These are phyloP conservation scores for Corynascus novoguineensis DNA, from an alignment of 495 filamentous ascomycete genomes.

Conservation along the genomic window DNA sequence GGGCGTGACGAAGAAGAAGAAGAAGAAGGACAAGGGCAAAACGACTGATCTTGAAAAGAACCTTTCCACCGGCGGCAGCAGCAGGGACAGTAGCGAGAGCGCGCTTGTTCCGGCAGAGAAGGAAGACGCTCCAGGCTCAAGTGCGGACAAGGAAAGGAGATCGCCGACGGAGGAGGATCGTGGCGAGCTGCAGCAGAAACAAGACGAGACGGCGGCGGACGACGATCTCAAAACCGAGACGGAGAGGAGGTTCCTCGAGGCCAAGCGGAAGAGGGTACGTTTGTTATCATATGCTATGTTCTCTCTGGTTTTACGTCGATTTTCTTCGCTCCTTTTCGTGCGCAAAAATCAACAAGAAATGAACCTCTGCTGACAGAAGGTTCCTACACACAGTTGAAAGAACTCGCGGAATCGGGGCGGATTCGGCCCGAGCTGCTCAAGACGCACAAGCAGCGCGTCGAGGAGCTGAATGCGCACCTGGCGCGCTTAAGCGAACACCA, in stretches of 20 bases:
- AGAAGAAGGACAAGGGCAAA: constrained; percentile 41
- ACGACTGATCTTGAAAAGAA: constrained; percentile 32
- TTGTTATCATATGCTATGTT: not conserved
- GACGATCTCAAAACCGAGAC: constrained; percentile 69
- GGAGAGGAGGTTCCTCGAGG: constrained; percentile 74
- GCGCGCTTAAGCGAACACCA: constrained; percentile 92
- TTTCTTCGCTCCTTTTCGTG: not conserved
- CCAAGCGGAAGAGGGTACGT: constrained; percentile 70
- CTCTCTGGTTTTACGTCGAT: not conserved
- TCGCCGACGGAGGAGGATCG: not conserved
- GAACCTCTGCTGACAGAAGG: not conserved
- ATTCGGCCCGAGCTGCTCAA: constrained; percentile 66
- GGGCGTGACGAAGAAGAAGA: constrained; percentile 58
- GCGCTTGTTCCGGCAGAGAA: not conserved
- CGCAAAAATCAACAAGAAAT: not conserved
- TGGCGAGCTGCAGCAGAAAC: constrained; percentile 6
- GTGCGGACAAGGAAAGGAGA: not conserved
- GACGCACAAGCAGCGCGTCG: constrained; percentile 94
- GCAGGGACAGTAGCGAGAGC: constrained; percentile 1
- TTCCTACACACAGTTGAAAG: constrained; percentile 55
- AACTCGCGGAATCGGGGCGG: constrained; percentile 50
- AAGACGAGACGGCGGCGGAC: constrained; percentile 23
- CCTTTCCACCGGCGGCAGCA: constrained; percentile 24
- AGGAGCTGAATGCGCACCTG: constrained; percentile 91
- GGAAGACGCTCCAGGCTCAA: not conserved